Base-by-base conservation (phyloP, 768 basidiomycete genomes). In the Collybiopsis confluens region DNA sequence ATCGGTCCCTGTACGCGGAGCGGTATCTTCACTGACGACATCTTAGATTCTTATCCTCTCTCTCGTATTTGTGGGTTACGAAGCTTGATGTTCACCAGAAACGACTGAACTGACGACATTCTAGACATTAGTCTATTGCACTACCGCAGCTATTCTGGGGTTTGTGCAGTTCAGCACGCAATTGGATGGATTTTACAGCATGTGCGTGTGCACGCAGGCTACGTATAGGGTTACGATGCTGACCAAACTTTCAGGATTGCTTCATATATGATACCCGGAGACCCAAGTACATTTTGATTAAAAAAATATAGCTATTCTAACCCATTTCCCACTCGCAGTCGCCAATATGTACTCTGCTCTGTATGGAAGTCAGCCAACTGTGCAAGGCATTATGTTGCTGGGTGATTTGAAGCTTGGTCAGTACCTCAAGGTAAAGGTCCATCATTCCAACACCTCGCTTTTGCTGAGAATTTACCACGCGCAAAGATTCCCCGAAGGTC, bases 401-500 rank as follows among this genome's bases (percentile, higher is more conserved):
- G 66, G 70, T 42, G 77, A 79, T 54, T 65, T 78, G 21, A 79
- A 77, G 57, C 67, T 72, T 51, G 61, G 55, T 47, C 64, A 65
- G 41, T 56, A 65, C 56, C 60, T 68, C 45, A 79, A 79, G 47
- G 47, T 48, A 15, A 37, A 16, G 38, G 6, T 5, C 18, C 38
- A 9, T 16, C 6, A 16, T 40, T 40, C n/a, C 16, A 16, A 40
- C 38, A 40, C 15, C 6, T 15, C 16, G 30, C 10, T 15, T 18
- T 5, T 1, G 3, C 6, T 10, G 13, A 20, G 23, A n/a, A n/a
- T n/a, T 8, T 13, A 21, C 1, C 13, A 11, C 6, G 30, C n/a
- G 4, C 11, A 10, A n/a, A 48, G 68, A 69, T 80, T 27, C 73
- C 78, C 78, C 78, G 20, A 74, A 74, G 35, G 68, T 72, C 52